Conservation (phyloP, 805 yeast genomes). For the Hanseniaspora thailandica region DNA sequence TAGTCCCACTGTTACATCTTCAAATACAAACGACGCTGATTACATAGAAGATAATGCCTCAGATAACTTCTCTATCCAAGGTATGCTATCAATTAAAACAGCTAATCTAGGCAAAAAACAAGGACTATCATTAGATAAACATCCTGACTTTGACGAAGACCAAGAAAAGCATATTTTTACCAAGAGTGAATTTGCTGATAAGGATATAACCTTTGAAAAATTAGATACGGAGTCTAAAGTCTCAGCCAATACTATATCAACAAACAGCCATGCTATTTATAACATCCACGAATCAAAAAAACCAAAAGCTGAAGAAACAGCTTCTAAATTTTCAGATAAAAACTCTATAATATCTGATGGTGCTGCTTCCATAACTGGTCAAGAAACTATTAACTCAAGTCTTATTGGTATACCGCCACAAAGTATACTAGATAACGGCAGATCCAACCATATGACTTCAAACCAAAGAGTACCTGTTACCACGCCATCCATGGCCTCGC, state of each 20-base stretch:
- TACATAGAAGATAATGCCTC: background rate
- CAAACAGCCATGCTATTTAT: background rate
- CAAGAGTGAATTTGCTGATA: background rate
- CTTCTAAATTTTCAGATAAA: conserved; percentile 23
- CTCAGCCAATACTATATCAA: background rate
- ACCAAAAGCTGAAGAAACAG: background rate
- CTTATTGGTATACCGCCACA: conserved; percentile 64
- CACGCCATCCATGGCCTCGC: conserved; percentile 18
- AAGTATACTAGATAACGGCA: conserved; percentile 49
- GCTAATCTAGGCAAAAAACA: background rate
- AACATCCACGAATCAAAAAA: background rate
- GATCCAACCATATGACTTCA: conserved; percentile 19
- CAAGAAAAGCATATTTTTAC: background rate
- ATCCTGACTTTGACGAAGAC: background rate
- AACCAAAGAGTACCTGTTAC: conserved; percentile 11
- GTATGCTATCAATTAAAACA: background rate
- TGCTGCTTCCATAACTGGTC: conserved; percentile 25
- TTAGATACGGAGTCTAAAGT: background rate
- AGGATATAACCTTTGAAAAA: background rate
- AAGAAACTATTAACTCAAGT: conserved; percentile 48
- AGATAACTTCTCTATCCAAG: background rate
- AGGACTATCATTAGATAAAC: background rate
- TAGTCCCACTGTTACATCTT: background rate
- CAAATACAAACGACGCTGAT: background rate
- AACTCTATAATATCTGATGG: conserved; percentile 4